phyloP scores from a whole-genome alignment of 495 filamentous ascomycete species.

The Tuber aestivum region DNA sequence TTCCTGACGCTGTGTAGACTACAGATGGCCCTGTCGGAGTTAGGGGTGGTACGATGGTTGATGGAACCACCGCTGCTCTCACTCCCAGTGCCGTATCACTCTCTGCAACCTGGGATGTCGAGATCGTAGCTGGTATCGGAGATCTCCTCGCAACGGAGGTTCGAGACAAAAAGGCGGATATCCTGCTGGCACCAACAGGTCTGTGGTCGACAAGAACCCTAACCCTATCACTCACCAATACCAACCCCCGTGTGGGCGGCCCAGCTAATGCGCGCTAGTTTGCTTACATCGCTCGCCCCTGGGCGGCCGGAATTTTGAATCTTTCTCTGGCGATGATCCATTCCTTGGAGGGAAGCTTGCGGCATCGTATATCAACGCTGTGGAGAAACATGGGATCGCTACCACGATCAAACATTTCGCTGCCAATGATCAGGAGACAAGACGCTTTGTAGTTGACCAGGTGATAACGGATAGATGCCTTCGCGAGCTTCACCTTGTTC shows the following conservation, averaged over 20 bases:
- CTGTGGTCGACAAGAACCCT: neutral
- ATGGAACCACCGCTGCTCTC: slow-evolving; percentile 41
- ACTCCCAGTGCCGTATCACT: slow-evolving; percentile 42
- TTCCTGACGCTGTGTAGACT: slow-evolving; percentile 22
- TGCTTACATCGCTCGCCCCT: slow-evolving; percentile 66
- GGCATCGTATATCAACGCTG: slow-evolving; percentile 59
- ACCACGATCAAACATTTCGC: slow-evolving; percentile 76
- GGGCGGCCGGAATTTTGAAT: slow-evolving; percentile 73
- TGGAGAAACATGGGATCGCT: slow-evolving; percentile 64
- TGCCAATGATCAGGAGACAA: slow-evolving; percentile 74
- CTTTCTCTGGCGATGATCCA: slow-evolving; percentile 65
- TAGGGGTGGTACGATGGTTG: slow-evolving; percentile 42
- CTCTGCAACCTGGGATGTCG: slow-evolving; percentile 40
- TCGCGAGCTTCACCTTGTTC: slow-evolving; percentile 69
- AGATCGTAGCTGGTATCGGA: slow-evolving; percentile 39
- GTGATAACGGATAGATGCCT: slow-evolving; percentile 64
- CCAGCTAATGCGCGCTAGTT: slow-evolving; percentile 28
- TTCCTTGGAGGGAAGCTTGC: slow-evolving; percentile 63
- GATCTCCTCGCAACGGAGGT: slow-evolving; percentile 41
- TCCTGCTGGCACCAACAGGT: slow-evolving; percentile 42
- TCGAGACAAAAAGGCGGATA: slow-evolving; percentile 42
- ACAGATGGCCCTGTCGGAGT: slow-evolving; percentile 42
- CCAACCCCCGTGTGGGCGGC: neutral
- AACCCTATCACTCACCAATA: neutral
- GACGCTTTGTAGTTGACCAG: slow-evolving; percentile 60